Conservation (phyloP, 176 grass and related monocot genomes). For the Otatea glauca region DNA sequence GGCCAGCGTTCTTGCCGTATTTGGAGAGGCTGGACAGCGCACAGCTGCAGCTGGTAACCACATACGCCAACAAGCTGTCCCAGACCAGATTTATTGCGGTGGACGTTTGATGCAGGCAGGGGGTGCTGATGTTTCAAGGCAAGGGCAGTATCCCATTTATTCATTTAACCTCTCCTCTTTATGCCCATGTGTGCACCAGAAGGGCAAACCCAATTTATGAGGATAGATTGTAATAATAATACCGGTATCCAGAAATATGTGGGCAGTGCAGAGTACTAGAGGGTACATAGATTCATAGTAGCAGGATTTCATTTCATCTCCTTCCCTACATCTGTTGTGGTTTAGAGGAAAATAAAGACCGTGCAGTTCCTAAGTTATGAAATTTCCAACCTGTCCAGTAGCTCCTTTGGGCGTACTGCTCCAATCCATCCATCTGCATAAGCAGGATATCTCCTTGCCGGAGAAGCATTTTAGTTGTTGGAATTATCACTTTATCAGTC, state of each 20-base stretch:
- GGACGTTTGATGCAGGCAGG: constrained; percentile 41
- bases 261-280: not conserved
- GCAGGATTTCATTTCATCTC: not conserved
- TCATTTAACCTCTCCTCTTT: not conserved
- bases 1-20: constrained; percentile 58
- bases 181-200: constrained; percentile 25
- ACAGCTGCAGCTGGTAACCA: constrained; percentile 49
- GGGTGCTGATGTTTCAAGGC: constrained; percentile 7
- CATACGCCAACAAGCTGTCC: constrained; percentile 63
- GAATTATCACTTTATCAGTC: too few relatives aligned
- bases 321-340: not conserved
- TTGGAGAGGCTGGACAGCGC: constrained; percentile 45
- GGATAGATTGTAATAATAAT: constrained; percentile 16
- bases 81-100: constrained; percentile 49
- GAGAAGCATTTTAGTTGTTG: not conserved
- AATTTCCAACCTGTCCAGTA: constrained; percentile 4
- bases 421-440: constrained; percentile 8
- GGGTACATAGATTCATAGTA: not conserved
- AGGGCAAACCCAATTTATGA: constrained; percentile 30
- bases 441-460: not conserved
- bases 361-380: not conserved
- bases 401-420: not conserved
- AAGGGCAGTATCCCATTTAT: not conserved
- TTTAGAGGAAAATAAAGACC: not conserved
- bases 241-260: constrained; percentile 19